Base-by-base conservation (phyloP, 2,329 filamentous ascomycete genomes). In the Apiospora pterosperma region DNA sequence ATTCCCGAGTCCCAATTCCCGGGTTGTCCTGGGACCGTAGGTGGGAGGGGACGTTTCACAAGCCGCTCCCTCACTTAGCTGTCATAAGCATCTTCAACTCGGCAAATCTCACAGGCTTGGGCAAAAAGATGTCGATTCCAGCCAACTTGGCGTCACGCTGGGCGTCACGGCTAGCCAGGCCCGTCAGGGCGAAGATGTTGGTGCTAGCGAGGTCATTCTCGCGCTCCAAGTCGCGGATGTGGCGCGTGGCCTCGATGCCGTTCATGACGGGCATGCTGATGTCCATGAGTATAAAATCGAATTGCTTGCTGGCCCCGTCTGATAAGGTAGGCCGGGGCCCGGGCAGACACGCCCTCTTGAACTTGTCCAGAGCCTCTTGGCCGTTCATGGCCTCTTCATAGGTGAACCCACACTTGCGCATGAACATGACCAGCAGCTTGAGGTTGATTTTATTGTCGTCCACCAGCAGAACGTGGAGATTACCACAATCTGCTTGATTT, bases 181-280 rank as follows among this genome's bases (percentile, higher is more conserved):
- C 84, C 1, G 84, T 86, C 28, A 86, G 70, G 0, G 84, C 84
- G 58, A 86, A 82, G 34, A 86, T 79, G 0, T 78, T 81, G 0
- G 81, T 79, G 0, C 78, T 78, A 2, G 74, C 68, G 3, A 81
- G 67, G 1, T 72, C 74, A 12, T 78, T 73, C 5, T 81, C 77
- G 4, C 75, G 74, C 69, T 86, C 84, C 21, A 82, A 76, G 2
- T 78, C 76, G 4, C 84, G 78, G 23, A 86, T 86, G 63, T 76
- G 76, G 11, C 77, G 76, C 10, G 84, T 86, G 0, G 82, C 78
- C 23, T 81, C 80, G 16, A 84, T 74, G 0, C 82, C 82, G 67
- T 87, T 80, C 68, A 87, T 81, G 5, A 86, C 76, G 0, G 85
- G 85, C 85, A 87, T 87, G 71, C 78, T 82, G 7, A 86, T 80